Evolutionary conservation across 2,329 filamentous ascomycete species (phyloP).

Genomic region (Fusarium multiceps): DNA sequence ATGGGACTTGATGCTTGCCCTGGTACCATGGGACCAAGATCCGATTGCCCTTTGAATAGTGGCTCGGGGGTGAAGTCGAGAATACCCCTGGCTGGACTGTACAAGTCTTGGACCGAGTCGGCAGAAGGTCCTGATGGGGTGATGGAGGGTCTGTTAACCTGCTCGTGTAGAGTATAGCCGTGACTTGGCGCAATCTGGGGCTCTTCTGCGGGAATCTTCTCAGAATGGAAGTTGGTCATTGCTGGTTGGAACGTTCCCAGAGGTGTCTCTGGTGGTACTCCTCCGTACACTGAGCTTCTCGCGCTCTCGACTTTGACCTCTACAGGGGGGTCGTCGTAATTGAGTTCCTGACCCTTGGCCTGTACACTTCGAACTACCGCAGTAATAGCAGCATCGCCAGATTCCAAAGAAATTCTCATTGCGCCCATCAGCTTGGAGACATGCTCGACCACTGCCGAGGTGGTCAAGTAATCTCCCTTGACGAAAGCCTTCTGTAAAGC

Average conservation of each 20-base stretch:
- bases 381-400: slow-evolving; percentile 17
- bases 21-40: neutral
- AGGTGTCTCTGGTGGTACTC: neutral
- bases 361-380: slow-evolving; percentile 30
- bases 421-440: slow-evolving; percentile 34
- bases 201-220: slow-evolving; percentile 3
- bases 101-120: slow-evolving; percentile 1
- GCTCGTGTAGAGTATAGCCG: neutral
- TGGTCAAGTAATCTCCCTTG: slow-evolving; percentile 33
- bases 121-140: neutral
- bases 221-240: neutral
- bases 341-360: slow-evolving; percentile 20
- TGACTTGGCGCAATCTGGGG: neutral
- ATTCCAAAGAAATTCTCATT: slow-evolving; percentile 20
- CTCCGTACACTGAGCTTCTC: neutral
- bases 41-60: neutral
- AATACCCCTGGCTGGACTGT: slow-evolving; percentile 15
- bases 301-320: neutral
- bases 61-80: slow-evolving; percentile 7
- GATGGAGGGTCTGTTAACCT: neutral
- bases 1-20: slow-evolving; percentile 6
- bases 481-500: slow-evolving; percentile 11
- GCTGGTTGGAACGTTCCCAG: neutral
- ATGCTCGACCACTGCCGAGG: slow-evolving; percentile 50
- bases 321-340: slow-evolving; percentile 14